Conservation (phyloP, 208 protist species). For the Acanthamoeba healyi region DNA sequence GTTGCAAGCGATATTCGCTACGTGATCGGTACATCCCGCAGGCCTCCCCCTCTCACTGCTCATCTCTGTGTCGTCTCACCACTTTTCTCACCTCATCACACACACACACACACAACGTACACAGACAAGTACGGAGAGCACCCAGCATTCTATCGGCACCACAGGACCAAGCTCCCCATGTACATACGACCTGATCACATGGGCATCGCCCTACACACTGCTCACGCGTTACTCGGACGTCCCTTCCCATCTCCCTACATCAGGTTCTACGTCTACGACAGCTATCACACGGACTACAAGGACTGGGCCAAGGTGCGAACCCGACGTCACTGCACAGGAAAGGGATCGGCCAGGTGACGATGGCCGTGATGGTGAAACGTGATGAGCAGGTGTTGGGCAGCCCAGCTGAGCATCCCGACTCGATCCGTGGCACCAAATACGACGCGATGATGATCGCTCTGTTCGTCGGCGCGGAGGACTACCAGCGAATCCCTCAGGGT, state of each 20-base stretch:
- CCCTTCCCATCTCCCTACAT: not conserved
- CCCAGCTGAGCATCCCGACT: not conserved
- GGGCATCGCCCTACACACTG: too few species aligned
- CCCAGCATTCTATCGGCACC: slow-evolving; percentile 74
- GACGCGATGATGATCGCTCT: slow-evolving; percentile 83
- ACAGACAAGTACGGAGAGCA: slow-evolving; percentile 71
- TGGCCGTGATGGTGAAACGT: too few species aligned
- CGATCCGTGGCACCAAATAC: slow-evolving; percentile 75
- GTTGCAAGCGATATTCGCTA: not conserved
- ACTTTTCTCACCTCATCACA: too few species aligned
- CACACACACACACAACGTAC: not conserved
- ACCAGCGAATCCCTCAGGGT: not conserved
- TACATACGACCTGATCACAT: too few species aligned
- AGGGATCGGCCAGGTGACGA: too few species aligned
- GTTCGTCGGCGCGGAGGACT: slow-evolving; percentile 35
- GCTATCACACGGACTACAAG: slow-evolving; percentile 78
- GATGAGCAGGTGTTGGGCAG: not conserved
- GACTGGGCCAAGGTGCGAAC: slow-evolving; percentile 82
- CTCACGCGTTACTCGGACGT: too few species aligned
- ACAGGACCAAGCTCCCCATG: slow-evolving; percentile 30
- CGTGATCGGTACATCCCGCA: not conserved
- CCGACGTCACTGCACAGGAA: too few species aligned
- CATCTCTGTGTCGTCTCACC: too few species aligned
- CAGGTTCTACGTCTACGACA: slow-evolving; percentile 84
- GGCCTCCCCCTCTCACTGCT: not conserved